phyloP scores from a whole-genome alignment of 2,329 filamentous ascomycete genomes.

The Aaosphaeria arxii region DNA sequence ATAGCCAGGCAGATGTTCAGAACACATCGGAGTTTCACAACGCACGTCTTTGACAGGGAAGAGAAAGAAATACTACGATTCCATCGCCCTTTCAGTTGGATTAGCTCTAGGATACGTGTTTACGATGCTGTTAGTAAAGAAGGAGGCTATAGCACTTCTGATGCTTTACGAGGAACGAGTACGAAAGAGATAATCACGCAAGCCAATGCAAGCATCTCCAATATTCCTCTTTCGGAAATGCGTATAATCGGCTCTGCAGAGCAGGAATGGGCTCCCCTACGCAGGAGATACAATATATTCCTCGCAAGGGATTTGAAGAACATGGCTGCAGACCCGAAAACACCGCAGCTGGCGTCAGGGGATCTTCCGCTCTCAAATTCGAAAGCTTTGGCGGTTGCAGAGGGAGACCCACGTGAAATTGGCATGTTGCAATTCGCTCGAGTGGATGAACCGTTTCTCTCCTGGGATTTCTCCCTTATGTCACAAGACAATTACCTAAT shows the following conservation, averaged over 20 bases:
- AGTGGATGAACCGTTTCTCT: constrained; percentile 61
- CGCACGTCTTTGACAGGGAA: constrained; percentile 61
- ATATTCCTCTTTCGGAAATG: constrained; percentile 56
- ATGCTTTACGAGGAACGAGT: constrained; percentile 44
- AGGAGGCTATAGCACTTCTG: constrained; percentile 35
- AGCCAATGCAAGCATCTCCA: constrained; percentile 52
- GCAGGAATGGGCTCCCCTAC: constrained; percentile 61
- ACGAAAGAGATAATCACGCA: constrained; percentile 42
- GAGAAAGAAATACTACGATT: constrained; percentile 61
- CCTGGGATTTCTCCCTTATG: constrained; percentile 62
- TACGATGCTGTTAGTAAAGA: constrained; percentile 28
- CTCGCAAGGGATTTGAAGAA: constrained; percentile 50
- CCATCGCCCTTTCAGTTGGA: constrained; percentile 62
- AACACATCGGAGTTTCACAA: constrained; percentile 63
- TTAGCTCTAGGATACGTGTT: constrained; percentile 53
- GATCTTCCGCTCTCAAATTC: constrained; percentile 48
- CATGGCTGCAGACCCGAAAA: constrained; percentile 30
- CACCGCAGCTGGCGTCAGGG: constrained; percentile 41
- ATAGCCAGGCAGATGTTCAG: constrained; percentile 59
- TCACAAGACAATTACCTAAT: constrained; percentile 51
- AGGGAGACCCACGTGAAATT: constrained; percentile 34
- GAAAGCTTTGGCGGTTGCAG: constrained; percentile 45
- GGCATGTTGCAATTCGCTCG: constrained; percentile 60
- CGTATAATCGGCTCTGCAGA: constrained; percentile 62
- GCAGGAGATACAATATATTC: constrained; percentile 64